Conservation (phyloP, 208 protist species). For the Leishmania major region DNA sequence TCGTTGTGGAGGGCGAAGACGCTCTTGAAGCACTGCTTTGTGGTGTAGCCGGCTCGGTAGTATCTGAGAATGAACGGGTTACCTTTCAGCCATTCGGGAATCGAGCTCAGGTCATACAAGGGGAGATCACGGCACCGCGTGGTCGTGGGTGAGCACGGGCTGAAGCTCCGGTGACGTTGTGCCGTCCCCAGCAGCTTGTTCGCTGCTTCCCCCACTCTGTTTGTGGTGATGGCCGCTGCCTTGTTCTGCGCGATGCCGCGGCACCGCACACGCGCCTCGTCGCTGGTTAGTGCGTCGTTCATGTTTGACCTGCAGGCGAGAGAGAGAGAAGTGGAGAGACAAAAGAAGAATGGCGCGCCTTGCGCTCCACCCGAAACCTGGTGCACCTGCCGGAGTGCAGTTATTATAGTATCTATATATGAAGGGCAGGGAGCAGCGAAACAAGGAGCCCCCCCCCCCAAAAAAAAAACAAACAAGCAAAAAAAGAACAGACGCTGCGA, state of each 20-base stretch:
- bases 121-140: constrained; percentile 23
- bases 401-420: neutral
- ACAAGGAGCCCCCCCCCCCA: neutral
- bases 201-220: constrained; percentile 20
- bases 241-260: constrained; percentile 17
- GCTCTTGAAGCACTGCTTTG: constrained; percentile 60
- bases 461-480: neutral
- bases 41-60: constrained; percentile 79
- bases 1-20: constrained; percentile 86
- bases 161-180: constrained; percentile 17
- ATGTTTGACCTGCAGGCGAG: neutral
- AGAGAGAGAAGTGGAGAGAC: no score
- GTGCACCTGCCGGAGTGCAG: neutral
- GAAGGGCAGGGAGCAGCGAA: neutral
- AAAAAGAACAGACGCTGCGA: neutral
- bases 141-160: neutral
- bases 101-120: constrained; percentile 43
- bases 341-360: neutral
- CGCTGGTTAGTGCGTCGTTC: constrained; percentile 16
- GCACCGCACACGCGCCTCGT: constrained; percentile 24
- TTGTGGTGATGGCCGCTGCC: constrained; percentile 4
- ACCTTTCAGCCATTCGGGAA: constrained; percentile 50
- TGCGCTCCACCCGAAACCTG: neutral
- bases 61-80: constrained; percentile 60
- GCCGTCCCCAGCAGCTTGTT: constrained; percentile 25